Evolutionary conservation across 179 eudicot genomes (phyloP).

Genomic region (Beta macrorhiza): DNA sequence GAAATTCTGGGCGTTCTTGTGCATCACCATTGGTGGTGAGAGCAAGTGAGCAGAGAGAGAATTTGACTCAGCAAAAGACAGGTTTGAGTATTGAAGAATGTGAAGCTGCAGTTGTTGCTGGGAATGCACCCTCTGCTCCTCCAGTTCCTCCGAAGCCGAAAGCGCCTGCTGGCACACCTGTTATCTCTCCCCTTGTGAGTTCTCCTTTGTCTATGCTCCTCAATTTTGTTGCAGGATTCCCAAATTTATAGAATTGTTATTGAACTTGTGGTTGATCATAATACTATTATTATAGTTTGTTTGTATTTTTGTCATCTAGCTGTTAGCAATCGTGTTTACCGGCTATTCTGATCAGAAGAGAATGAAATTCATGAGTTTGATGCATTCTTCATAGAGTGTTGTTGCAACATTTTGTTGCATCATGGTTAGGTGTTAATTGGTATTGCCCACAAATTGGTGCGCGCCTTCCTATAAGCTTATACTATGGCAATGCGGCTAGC

Average conservation of each 20-base stretch:
- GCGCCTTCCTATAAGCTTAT: too few relatives aligned
- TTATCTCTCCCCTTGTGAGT: constrained; percentile 54
- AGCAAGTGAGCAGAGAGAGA: constrained; percentile 42
- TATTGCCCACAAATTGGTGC: background rate
- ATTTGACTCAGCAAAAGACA: constrained; percentile 31
- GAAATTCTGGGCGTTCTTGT: background rate
- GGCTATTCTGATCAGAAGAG: background rate
- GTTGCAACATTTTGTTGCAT: background rate
- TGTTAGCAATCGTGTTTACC: background rate
- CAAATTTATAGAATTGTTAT: background rate
- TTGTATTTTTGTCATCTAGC: background rate
- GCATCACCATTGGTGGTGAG: constrained; percentile 36
- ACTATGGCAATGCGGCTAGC: background rate
- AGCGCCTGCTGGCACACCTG: constrained; percentile 71
- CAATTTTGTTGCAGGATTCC: background rate
- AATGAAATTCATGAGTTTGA: background rate
- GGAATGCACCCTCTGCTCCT: constrained; percentile 76
- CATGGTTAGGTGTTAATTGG: background rate
- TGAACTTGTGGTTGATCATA: background rate
- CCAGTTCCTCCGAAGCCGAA: constrained; percentile 62
- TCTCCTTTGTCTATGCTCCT: background rate
- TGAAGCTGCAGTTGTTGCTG: constrained; percentile 91
- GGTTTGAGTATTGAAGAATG: constrained; percentile 68
- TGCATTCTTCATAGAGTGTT: background rate
- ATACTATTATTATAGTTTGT: background rate